Evolutionary conservation across 441 rosid species (phyloP), one percentile per base, ranked within the genome.

Genomic region (Populus tomentosa): DNA sequence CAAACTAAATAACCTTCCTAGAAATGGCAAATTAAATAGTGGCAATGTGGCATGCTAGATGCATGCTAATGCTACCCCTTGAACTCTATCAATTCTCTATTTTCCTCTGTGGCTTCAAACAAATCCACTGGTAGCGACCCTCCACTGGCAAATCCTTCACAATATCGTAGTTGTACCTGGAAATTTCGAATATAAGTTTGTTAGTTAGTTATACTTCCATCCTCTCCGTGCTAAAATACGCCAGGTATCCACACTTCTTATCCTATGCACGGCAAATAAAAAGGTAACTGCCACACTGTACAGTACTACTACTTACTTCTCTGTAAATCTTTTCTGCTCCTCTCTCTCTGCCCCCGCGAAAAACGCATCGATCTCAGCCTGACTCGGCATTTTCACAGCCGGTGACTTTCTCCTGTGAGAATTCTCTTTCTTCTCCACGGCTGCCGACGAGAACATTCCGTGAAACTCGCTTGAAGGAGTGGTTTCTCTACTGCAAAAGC

Each of bases 51-150:
- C 78, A 70, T 77, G 72, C 23, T 20, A 13, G 61, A 35, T 80
- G 71, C 77, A 78, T 79, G 82, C 82, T 69, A 77, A 74, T 79
- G 82, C 81, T 67, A 77, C 77, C 78, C 75, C 75, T 82, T 87
- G 84, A 65, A 83, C 72, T 78, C 71, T 82, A 82, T 81, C 86
- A 38, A 64, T n/a, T 32, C 42, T 36, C 24, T 67, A 26, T 70
- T 73, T 65, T 10, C 36, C 30, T 75, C 72, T 7, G 14, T 23
- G 89, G 92, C 81, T 92, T 89, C 66, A 92, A 77, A 35, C 67
- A 85, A 85, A 89, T 75, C 98, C 98, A 94, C 83, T 88, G 80
- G 89, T 89, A 94, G 18, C 91, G 90, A 78, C 98, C 98, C 74
- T 92, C 86, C 11, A 94, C 81, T 42, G 98, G 93, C 81, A 70